A percentile compares a stretch with the other conserved stretches of the same genome.
Evolutionary conservation across 495 filamentous ascomycete species (phyloP).

Genomic region (Collariella sp.): DNA sequence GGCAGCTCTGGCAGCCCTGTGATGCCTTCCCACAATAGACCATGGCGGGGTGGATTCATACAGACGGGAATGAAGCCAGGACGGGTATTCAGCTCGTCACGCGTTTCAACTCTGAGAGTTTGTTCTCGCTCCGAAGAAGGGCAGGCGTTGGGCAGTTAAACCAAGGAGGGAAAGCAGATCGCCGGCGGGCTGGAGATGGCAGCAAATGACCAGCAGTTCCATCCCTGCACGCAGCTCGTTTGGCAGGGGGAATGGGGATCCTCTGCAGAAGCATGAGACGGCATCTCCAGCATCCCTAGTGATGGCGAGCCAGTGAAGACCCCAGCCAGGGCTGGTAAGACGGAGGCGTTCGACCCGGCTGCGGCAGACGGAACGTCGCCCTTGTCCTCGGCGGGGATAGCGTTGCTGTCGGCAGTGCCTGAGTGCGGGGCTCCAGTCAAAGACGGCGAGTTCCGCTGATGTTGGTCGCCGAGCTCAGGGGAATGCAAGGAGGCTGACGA

Average conservation of each 20-base stretch:
- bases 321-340: not conserved
- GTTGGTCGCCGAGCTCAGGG: too few relatives aligned
- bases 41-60: constrained; percentile 35
- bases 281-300: not conserved
- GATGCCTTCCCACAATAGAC: constrained; percentile 65
- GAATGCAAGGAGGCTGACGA: too few relatives aligned
- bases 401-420: not conserved
- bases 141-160: constrained; percentile 13
- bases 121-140: constrained; percentile 8
- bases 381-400: not conserved
- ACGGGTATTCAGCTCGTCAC: constrained; percentile 15
- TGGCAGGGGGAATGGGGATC: not conserved
- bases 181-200: constrained; percentile 13
- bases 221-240: constrained; percentile 16
- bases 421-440: not conserved
- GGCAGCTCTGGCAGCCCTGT: constrained; percentile 57
- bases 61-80: not conserved
- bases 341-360: not conserved
- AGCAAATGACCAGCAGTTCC: constrained; percentile 14
- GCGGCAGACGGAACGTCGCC: not conserved
- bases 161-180: constrained; percentile 28
- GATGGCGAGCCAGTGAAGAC: not conserved
- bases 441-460: too few relatives aligned
- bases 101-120: constrained; percentile 8
- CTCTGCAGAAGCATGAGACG: not conserved